These are phyloP conservation scores for Eleusine coracana DNA, from an alignment of 176 grass and related monocot genomes.

Conservation along the genomic window DNA sequence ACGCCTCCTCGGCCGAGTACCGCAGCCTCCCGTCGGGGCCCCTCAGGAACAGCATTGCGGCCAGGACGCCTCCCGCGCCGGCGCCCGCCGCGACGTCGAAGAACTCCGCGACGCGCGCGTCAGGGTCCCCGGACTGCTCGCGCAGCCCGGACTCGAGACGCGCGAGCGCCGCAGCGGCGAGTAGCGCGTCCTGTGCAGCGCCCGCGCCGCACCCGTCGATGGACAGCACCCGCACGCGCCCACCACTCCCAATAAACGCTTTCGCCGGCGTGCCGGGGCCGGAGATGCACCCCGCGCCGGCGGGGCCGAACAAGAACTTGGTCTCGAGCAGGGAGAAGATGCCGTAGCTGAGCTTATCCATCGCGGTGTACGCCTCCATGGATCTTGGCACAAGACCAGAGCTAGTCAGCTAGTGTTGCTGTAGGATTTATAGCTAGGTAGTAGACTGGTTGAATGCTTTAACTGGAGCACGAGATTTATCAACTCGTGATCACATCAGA, in stretches of 20 bases:
- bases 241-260: neutral
- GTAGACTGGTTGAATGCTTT: neutral
- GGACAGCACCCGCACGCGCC: constrained; percentile 60
- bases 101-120: constrained; percentile 62
- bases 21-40: constrained; percentile 55
- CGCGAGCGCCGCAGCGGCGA: constrained; percentile 55
- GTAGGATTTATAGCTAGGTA: neutral
- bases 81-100: constrained; percentile 72
- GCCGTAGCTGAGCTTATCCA: neutral
- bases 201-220: constrained; percentile 64
- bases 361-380: neutral
- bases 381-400: neutral
- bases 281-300: constrained; percentile 15
- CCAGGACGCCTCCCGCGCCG: constrained; percentile 57
- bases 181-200: constrained; percentile 58
- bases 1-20: constrained; percentile 63
- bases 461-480: neutral
- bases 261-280: constrained; percentile 26
- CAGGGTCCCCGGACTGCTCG: constrained; percentile 34
- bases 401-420: neutral
- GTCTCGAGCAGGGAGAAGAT: neutral
- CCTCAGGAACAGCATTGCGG: constrained; percentile 60
- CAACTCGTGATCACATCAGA: neutral
- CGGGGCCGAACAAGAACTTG: neutral
- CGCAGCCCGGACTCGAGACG: constrained; percentile 64